These are phyloP conservation scores for Penicillium sp. DNA, from an alignment of 2,329 filamentous ascomycete genomes.

Conservation along the genomic window DNA sequence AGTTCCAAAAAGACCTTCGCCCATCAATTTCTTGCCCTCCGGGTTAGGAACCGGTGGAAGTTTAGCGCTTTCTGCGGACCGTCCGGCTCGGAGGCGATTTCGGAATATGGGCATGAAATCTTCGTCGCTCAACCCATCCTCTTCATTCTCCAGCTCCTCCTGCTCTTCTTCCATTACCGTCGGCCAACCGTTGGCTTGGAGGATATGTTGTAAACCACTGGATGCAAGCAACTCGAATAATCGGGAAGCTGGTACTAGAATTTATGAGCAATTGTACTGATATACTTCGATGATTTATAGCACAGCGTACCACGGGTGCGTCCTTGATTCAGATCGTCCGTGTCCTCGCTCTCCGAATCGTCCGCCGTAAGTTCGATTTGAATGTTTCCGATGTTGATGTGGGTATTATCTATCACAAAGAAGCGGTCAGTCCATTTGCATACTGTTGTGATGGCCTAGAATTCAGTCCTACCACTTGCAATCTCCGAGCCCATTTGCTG, in stretches of 20 bases:
- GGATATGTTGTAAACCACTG: slow-evolving; percentile 54
- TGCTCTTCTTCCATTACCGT: slow-evolving; percentile 1
- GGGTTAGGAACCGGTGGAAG: slow-evolving; percentile 86
- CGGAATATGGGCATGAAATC: slow-evolving; percentile 34
- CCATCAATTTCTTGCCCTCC: slow-evolving; percentile 75
- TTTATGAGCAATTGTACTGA: slow-evolving; percentile 5
- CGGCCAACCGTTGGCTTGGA: slow-evolving; percentile 39
- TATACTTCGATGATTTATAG: too few species aligned
- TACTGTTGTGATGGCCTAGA: background rate
- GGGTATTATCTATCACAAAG: slow-evolving; percentile 34
- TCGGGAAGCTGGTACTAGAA: slow-evolving; percentile 41
- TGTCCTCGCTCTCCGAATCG: slow-evolving; percentile 39
- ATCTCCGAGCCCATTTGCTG: slow-evolving; percentile 53
- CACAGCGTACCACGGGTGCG: slow-evolving; percentile 26
- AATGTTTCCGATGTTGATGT: slow-evolving; percentile 37
- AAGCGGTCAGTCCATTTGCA: background rate
- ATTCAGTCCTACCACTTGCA: slow-evolving; percentile 8
- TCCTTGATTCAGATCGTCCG: slow-evolving; percentile 32
- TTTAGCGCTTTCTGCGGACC: slow-evolving; percentile 46
- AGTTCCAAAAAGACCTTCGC: slow-evolving; percentile 74
- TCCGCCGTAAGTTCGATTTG: slow-evolving; percentile 38
- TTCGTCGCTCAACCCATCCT: slow-evolving; percentile 33
- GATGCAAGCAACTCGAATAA: slow-evolving; percentile 57
- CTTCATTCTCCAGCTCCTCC: slow-evolving; percentile 18
- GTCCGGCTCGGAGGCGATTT: slow-evolving; percentile 50